Percentiles rank a stretch among this genome's conserved stretches.
phyloP scores from a whole-genome alignment of 495 filamentous ascomycete species.

The Margaritispora aquatica region DNA sequence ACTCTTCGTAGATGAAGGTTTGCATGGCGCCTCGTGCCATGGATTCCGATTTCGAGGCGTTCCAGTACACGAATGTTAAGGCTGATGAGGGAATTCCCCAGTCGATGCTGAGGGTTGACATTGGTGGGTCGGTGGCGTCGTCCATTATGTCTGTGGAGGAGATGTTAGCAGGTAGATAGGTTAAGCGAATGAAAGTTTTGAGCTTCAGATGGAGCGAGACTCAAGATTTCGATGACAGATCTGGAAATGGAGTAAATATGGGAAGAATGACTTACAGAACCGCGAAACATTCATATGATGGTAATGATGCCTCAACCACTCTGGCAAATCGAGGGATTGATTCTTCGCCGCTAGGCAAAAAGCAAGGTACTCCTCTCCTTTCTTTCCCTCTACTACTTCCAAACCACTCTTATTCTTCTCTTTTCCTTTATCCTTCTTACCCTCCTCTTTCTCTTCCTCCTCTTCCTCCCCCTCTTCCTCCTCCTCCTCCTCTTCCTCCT shows the following conservation, averaged over 20 bases:
- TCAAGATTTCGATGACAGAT: too few species aligned
- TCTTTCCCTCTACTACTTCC: too few species aligned
- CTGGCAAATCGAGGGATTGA: conserved; percentile 16
- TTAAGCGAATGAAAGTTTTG: too few species aligned
- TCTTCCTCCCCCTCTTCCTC: too few species aligned
- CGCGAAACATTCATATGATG: neutral
- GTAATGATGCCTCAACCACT: conserved; percentile 18
- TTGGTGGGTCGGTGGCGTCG: conserved; percentile 15
- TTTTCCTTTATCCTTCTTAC: too few species aligned
- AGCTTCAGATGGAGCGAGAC: too few species aligned
- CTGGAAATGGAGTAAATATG: too few species aligned
- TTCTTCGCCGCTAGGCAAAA: conserved; percentile 17
- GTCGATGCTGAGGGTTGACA: neutral
- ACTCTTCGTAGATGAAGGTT: neutral
- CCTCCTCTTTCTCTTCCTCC: too few species aligned
- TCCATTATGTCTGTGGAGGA: conserved; percentile 23
- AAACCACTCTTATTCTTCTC: too few species aligned
- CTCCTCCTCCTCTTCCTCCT: too few species aligned
- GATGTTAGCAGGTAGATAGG: conserved; percentile 22
- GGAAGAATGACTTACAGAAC: too few species aligned
- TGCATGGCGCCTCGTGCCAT: neutral
- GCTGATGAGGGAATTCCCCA: neutral
- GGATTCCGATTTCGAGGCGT: neutral
- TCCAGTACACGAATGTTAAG: neutral
- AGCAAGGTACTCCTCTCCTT: conserved; percentile 19